Conservation (phyloP, 2,329 filamentous ascomycete genomes). For the Pseudocercospora musae region DNA sequence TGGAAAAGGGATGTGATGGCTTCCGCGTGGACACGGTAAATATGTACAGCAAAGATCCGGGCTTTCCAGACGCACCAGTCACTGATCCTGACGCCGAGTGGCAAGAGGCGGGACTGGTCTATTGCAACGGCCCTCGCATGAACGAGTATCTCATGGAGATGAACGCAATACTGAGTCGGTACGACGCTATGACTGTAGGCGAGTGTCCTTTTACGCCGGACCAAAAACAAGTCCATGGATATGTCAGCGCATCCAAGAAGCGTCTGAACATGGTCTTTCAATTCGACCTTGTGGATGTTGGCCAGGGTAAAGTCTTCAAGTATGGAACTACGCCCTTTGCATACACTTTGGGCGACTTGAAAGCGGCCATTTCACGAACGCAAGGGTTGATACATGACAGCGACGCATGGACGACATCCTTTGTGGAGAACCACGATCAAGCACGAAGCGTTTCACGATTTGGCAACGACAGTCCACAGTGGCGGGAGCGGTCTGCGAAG, state of each 20-base stretch:
- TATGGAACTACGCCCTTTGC: slow-evolving; percentile 49
- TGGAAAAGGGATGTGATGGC: slow-evolving; percentile 41
- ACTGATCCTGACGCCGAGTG: slow-evolving; percentile 32
- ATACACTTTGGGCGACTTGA: slow-evolving; percentile 50
- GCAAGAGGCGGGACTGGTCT: slow-evolving; percentile 17
- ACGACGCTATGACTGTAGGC: slow-evolving; percentile 50
- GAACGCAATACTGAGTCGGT: slow-evolving; percentile 39
- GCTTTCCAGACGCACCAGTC: slow-evolving; percentile 43
- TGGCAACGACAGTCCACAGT: slow-evolving; percentile 54
- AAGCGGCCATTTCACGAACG: slow-evolving; percentile 54
- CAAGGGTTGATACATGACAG: slow-evolving; percentile 58
- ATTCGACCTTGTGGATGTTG: slow-evolving; percentile 56
- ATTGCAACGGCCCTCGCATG: slow-evolving; percentile 37
- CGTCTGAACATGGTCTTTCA: slow-evolving; percentile 70
- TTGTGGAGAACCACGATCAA: slow-evolving; percentile 65
- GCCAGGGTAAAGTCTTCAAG: slow-evolving; percentile 47
- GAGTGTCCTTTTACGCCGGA: slow-evolving; percentile 47
- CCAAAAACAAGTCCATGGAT: slow-evolving; percentile 30
- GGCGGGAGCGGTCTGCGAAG: slow-evolving; percentile 52
- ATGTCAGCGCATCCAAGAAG: slow-evolving; percentile 50
- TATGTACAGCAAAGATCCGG: slow-evolving; percentile 44
- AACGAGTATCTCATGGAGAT: slow-evolving; percentile 50
- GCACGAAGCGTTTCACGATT: slow-evolving; percentile 60
- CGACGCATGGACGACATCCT: slow-evolving; percentile 62
- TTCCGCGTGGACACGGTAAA: slow-evolving; percentile 50